phyloP scores from a whole-genome alignment of 2,329 filamentous ascomycete genomes.

The Fusarium coffeatum region DNA sequence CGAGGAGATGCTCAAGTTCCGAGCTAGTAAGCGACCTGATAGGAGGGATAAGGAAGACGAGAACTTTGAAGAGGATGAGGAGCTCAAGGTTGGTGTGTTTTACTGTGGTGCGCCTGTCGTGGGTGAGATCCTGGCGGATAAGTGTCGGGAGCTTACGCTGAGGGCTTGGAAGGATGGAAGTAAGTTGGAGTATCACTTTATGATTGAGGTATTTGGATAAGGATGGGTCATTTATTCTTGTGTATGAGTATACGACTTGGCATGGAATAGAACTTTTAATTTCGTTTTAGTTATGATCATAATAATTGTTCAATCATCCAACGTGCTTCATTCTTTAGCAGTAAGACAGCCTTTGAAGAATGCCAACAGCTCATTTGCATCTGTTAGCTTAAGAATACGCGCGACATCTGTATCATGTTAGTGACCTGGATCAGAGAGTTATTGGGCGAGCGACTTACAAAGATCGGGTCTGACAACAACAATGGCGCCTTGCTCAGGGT shows the following conservation, averaged over 20 bases:
- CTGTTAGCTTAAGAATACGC: background rate
- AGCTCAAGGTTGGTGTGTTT: constrained; percentile 65
- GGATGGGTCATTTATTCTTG: background rate
- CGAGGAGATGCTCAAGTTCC: constrained; percentile 60
- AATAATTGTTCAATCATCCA: rapidly evolving
- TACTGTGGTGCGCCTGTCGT: constrained; percentile 68
- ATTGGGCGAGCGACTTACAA: constrained; percentile 8
- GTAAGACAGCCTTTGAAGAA: constrained; percentile 25
- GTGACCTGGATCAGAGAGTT: background rate
- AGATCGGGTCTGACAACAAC: constrained; percentile 35
- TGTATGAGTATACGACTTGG: background rate
- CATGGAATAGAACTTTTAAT: background rate
- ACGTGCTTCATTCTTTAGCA: background rate
- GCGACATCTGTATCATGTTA: constrained; percentile 10
- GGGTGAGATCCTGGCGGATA: constrained; percentile 66
- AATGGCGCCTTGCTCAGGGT: constrained; percentile 14
- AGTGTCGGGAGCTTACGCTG: constrained; percentile 62
- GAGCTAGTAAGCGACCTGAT: constrained; percentile 35
- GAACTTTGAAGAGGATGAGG: constrained; percentile 44
- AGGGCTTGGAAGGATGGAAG: constrained; percentile 63
- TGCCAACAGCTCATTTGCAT: background rate
- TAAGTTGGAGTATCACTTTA: constrained; percentile 66
- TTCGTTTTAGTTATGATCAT: background rate
- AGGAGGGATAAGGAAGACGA: background rate
- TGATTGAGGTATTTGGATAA: constrained; percentile 67